Evolutionary conservation across 1,139 yeast genomes (phyloP).

Genomic region (Scheffersomyces insectosa): DNA sequence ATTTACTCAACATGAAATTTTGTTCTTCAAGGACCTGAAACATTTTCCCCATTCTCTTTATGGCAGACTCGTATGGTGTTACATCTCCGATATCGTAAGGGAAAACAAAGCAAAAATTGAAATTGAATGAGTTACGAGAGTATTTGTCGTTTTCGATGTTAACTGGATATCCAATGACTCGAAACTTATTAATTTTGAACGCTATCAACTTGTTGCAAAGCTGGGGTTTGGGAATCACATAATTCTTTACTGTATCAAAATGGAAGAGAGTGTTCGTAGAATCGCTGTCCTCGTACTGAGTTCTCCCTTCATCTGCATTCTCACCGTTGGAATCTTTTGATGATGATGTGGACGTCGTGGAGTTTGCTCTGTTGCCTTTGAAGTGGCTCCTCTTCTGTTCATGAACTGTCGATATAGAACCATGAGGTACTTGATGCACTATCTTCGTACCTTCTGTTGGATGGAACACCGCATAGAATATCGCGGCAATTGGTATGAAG

Average conservation of each 20-base stretch:
- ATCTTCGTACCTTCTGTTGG: constrained; percentile 95
- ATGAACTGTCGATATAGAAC: constrained; percentile 45
- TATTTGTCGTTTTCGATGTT: constrained; percentile 73
- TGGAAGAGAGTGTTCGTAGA: constrained; percentile 47
- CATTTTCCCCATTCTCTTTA: constrained; percentile 83
- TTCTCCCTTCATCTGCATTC: constrained; percentile 3
- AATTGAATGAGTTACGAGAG: constrained; percentile 87
- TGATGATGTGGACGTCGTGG: background rate
- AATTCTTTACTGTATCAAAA: constrained; percentile 85
- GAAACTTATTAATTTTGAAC: constrained; percentile 66
- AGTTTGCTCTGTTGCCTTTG: constrained; percentile 1
- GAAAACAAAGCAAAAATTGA: constrained; percentile 91
- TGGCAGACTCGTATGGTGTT: constrained; percentile 83
- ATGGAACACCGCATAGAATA: constrained; percentile 89
- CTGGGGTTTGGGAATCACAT: constrained; percentile 90
- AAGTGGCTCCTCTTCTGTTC: background rate
- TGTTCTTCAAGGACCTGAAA: constrained; percentile 91
- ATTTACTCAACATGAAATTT: constrained; percentile 67
- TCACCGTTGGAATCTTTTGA: background rate
- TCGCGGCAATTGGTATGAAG: constrained; percentile 79
- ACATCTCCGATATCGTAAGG: constrained; percentile 73
- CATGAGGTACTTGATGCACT: constrained; percentile 83
- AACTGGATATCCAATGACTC: constrained; percentile 90
- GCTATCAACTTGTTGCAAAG: constrained; percentile 81
- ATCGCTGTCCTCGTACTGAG: background rate